A percentile compares a stretch with the other conserved stretches of the same genome.
These are phyloP conservation scores for Phytophthora constricta DNA, from an alignment of 352 stramenopile species.

Conservation along the genomic window DNA sequence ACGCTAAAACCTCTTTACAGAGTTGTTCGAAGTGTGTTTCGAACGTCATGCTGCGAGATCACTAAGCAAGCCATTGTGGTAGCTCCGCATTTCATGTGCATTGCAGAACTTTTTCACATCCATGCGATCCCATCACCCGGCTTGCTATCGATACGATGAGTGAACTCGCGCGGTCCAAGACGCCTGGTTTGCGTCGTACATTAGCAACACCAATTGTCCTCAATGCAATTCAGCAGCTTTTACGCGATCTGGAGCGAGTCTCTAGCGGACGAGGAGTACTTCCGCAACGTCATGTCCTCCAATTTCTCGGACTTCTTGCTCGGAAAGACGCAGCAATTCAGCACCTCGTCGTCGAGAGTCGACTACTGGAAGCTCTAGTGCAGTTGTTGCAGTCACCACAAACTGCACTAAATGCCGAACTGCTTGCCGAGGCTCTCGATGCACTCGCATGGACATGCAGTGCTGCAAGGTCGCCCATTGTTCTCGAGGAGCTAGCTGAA, in stretches of 20 bases:
- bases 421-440: conserved; percentile 58
- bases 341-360: conserved; percentile 57
- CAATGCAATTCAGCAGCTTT: conserved; percentile 41
- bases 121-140: conserved; percentile 43
- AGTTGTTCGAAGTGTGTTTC: conserved; percentile 40
- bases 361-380: conserved; percentile 56
- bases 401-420: conserved; percentile 34
- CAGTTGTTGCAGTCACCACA: conserved; percentile 57
- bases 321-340: conserved; percentile 60
- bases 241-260: conserved; percentile 43
- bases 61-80: conserved; percentile 43
- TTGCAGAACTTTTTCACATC: conserved; percentile 56
- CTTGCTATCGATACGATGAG: conserved; percentile 49
- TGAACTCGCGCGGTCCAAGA: conserved; percentile 38
- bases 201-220: conserved; percentile 56
- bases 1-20: conserved; percentile 44
- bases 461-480: conserved; percentile 18
- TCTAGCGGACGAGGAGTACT: conserved; percentile 15
- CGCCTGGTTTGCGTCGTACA: conserved; percentile 31
- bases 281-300: conserved; percentile 49
- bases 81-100: conserved; percentile 50
- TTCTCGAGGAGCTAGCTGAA: conserved; percentile 28
- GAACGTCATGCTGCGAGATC: conserved; percentile 29
- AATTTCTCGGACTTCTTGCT: conserved; percentile 46
- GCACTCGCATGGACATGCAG: conserved; percentile 65